Percentiles rank a stretch among this genome's conserved stretches.
phyloP scores from a whole-genome alignment of 306 rosid genomes.

The Casuarina equisetifolia region DNA sequence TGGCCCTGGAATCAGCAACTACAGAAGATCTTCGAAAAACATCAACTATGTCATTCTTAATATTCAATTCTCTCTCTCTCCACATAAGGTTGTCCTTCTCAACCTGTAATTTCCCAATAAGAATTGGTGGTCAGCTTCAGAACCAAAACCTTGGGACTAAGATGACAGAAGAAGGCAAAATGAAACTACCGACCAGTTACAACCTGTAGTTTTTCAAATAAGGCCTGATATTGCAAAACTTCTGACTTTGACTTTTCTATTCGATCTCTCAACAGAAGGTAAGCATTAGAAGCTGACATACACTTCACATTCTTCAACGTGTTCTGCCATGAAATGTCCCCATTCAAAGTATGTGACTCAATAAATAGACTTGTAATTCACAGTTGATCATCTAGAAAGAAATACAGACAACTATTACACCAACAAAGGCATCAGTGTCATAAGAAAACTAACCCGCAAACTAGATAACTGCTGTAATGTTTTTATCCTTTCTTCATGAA shows the following conservation, averaged over 20 bases:
- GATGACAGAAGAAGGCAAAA: slow-evolving; percentile 39
- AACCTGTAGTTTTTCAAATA: slow-evolving; percentile 92
- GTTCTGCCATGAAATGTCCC: slow-evolving; percentile 52
- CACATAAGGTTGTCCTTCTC: slow-evolving; percentile 88
- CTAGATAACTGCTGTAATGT: slow-evolving; percentile 69
- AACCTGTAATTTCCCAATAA: slow-evolving; percentile 52
- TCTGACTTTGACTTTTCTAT: slow-evolving; percentile 69
- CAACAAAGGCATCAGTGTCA: background rate
- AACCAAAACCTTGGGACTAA: slow-evolving; percentile 23
- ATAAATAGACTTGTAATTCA: slow-evolving; percentile 2
- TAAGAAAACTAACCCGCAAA: slow-evolving; percentile 63
- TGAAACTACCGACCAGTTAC: slow-evolving; percentile 88
- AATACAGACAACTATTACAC: background rate
- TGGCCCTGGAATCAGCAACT: slow-evolving; percentile 58
- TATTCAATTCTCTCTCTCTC: slow-evolving; percentile 84
- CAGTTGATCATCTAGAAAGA: background rate
- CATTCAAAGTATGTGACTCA: slow-evolving; percentile 25
- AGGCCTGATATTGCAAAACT: slow-evolving; percentile 64
- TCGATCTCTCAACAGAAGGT: slow-evolving; percentile 71
- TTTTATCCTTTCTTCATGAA: slow-evolving; percentile 78
- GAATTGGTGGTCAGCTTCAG: slow-evolving; percentile 34
- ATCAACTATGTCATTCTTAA: slow-evolving; percentile 76
- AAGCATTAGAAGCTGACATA: slow-evolving; percentile 65
- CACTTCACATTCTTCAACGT: slow-evolving; percentile 71
- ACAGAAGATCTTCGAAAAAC: slow-evolving; percentile 63